These are phyloP conservation scores for Elongisporangium prolatum DNA, from an alignment of 352 stramenopile genomes.

Conservation along the genomic window DNA sequence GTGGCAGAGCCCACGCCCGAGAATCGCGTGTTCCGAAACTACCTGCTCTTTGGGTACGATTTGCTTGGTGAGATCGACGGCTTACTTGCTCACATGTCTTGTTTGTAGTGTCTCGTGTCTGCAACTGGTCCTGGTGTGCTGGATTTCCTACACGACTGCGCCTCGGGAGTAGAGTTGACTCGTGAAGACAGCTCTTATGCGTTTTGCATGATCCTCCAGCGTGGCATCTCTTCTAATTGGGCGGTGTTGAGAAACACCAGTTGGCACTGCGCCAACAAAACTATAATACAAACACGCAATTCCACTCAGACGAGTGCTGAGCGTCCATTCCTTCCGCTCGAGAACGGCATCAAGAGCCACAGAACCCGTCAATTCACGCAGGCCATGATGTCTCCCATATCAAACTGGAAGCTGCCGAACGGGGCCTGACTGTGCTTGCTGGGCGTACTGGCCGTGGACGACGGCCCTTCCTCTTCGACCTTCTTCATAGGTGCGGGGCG, in stretches of 20 bases:
- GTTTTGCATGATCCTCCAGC: background rate
- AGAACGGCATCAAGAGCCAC: constrained; percentile 2
- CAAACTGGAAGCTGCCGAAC: constrained; percentile 73
- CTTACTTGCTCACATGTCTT: constrained; percentile 3
- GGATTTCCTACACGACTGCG: constrained; percentile 82
- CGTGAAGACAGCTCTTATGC: background rate
- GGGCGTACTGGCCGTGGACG: constrained; percentile 15
- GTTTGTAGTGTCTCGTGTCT: constrained; percentile 64
- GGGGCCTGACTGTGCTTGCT: constrained; percentile 39
- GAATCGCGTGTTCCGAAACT: constrained; percentile 81
- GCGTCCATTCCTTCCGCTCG: constrained; percentile 5
- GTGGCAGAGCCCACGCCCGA: constrained; percentile 68
- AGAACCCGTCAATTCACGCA: constrained; percentile 63
- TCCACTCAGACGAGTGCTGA: constrained; percentile 2
- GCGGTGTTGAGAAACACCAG: constrained; percentile 88
- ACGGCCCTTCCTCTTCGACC: constrained; percentile 40
- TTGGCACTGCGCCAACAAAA: constrained; percentile 23
- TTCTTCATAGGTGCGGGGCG: constrained; percentile 40
- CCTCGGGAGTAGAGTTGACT: constrained; percentile 37
- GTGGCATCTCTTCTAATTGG: constrained; percentile 24
- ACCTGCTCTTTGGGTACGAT: constrained; percentile 75
- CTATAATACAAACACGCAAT: constrained; percentile 68
- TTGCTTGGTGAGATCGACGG: background rate
- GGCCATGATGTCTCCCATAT: constrained; percentile 86
- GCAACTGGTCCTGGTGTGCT: constrained; percentile 76